Percentiles rank a stretch among this genome's conserved stretches.
These are phyloP conservation scores for Cyberlindnera suaveolens DNA, from an alignment of 805 yeast species.

Conservation along the genomic window DNA sequence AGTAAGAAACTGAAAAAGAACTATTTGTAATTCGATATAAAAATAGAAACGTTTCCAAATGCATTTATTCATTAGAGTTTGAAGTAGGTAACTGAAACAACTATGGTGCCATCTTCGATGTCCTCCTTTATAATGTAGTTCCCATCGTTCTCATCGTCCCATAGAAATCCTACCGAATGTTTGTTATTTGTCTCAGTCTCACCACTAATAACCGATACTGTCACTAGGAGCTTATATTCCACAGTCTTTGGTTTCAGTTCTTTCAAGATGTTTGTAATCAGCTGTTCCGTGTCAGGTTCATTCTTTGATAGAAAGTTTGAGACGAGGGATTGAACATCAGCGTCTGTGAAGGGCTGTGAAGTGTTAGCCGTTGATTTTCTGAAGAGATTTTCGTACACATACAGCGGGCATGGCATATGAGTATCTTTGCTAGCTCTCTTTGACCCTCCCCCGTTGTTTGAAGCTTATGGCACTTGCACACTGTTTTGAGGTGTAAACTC, in stretches of 20 bases:
- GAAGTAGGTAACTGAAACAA: slow-evolving; percentile 6
- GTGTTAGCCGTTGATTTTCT: too few species aligned
- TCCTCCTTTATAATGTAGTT: slow-evolving; percentile 5
- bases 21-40: slow-evolving; percentile 4
- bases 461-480: too few species aligned
- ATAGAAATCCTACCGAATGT: slow-evolving; percentile 5
- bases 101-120: slow-evolving; percentile 1
- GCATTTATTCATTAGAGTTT: slow-evolving; percentile 2
- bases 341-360: slow-evolving; percentile 7
- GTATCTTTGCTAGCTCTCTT: too few species aligned
- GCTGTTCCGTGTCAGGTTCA: slow-evolving; percentile 1
- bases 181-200: background rate
- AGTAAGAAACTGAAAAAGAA: slow-evolving; percentile 10
- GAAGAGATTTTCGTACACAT: too few species aligned
- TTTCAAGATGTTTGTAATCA: slow-evolving; percentile 2
- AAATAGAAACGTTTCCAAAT: background rate
- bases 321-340: slow-evolving; percentile 4
- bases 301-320: slow-evolving; percentile 1
- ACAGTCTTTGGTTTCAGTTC: slow-evolving; percentile 1
- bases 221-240: slow-evolving; percentile 7
- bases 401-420: too few species aligned
- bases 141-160: slow-evolving; percentile 12
- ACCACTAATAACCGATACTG: slow-evolving; percentile 1
- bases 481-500: too few species aligned
- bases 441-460: too few species aligned